Evolutionary conservation across 257 asterid genomes (phyloP), one percentile per base, ranked within the genome.

Genomic region (Fraxinus cuspidata): DNA sequence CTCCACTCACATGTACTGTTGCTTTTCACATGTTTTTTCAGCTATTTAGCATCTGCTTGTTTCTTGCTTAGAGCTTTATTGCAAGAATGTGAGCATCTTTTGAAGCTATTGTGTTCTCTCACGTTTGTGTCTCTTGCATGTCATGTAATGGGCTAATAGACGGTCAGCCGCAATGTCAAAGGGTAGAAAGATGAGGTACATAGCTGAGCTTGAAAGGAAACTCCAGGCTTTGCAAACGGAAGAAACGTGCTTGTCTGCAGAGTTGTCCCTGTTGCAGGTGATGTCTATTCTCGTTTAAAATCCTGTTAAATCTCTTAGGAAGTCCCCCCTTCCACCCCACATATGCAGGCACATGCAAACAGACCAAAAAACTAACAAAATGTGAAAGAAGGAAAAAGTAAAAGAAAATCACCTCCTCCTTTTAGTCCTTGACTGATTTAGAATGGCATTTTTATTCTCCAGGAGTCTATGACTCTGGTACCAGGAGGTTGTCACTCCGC

Each of bases 81-180:
- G n/a, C 27, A 72, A 53, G 19, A 35, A 56, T 77, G 56, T 51
- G 27, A 34, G 74, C 74, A 53, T 53, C 15, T 56, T 56, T 6
- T 7, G 28, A 5, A 56, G 28, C 65, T 56, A 6, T 56, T 56
- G 12, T n/a, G 3, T 56, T 56, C 47, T 51, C 82, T 51, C 42
- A 73, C 35, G 19, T 18, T 49, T 47, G 71, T 35, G 40, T 70
- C 74, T 9, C 47, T n/a, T 37, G 13, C 72, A 78, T 44, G 29
- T 71, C 38, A 79, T 72, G 72, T 53, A 53, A 80, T 96, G 98
- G 97, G 98, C 98, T 73, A 96, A 93, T 78, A 96, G 99, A 85
- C 99, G 92, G 83, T 96, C 99, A 34, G 98, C 98, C 31, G 94
- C 98, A 38, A 89, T 97, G 85, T 93, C 99, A 71, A 93, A 93